A percentile compares a stretch with the other conserved stretches of the same genome.
These are phyloP conservation scores for Blastocystis sp. DNA, from an alignment of 352 stramenopile genomes.

Conservation along the genomic window DNA sequence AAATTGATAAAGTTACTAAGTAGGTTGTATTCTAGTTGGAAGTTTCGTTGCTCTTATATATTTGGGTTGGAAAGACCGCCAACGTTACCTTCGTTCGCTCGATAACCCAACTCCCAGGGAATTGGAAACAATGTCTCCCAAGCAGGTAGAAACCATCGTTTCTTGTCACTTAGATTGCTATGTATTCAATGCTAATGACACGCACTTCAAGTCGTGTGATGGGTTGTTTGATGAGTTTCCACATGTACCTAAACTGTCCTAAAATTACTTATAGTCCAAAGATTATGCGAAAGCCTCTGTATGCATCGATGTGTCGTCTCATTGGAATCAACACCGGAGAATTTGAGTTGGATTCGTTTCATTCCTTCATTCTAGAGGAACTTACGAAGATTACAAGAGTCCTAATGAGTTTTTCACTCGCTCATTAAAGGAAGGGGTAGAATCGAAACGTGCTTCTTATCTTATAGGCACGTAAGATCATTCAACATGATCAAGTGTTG, in stretches of 20 bases:
- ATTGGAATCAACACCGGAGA: conserved; percentile 26
- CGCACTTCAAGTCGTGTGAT: conserved; percentile 41
- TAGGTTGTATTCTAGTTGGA: too few species aligned
- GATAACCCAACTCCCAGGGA: conserved; percentile 46
- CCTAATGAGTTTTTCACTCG: conserved; percentile 60
- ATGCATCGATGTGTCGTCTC: conserved; percentile 1
- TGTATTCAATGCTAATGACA: conserved; percentile 27
- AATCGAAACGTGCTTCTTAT: not conserved
- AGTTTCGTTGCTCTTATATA: too few species aligned
- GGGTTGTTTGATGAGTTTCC: conserved; percentile 13
- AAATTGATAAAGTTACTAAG: too few species aligned
- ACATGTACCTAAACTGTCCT: not conserved
- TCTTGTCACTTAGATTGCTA: not conserved
- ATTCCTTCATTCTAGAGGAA: not conserved
- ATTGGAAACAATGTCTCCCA: conserved; percentile 48
- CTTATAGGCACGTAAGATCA: not conserved
- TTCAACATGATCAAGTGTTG: not conserved
- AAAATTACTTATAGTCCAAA: conserved; percentile 26
- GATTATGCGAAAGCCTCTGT: conserved; percentile 24
- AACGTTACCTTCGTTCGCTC: not conserved
- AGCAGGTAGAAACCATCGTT: not conserved
- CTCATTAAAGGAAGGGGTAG: too few species aligned
- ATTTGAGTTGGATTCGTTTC: conserved; percentile 12
- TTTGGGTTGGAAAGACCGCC: too few species aligned
- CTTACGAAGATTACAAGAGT: conserved; percentile 55